Evolutionary conservation across 1,284 basidiomycete species (phyloP), one percentile per base, ranked within the genome.

Genomic region (Cystobasidiaceae sp.): DNA sequence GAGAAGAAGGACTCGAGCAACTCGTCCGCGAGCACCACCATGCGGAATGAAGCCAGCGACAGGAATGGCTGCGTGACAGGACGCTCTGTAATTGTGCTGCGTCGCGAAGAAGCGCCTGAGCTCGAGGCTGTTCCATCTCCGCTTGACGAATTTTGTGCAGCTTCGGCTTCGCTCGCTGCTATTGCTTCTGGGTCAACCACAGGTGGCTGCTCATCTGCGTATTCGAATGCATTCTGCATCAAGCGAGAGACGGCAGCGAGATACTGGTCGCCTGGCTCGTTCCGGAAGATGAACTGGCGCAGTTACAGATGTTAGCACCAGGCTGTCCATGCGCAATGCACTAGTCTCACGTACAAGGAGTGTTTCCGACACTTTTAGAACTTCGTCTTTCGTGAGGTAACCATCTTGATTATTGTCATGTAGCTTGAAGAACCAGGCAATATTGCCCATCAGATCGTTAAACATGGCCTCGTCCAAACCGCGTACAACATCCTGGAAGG

Each of bases 391-490:
- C 2, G 93, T 94, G 68, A 98, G 79, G 74, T 82, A 93, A 0
- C 92, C 92, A 74, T 97, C 93, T 70, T 90, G 92, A 76, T 97
- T 88, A 78, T 93, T 93, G 79, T 97, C 93, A 72, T 97, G 92
- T 55, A 98, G 77, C 70, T 89, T 88, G 79, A 98, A 97, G 79
- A 98, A 94, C 93, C 94, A 97, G 76, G 96, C 90, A 72, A 97
- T 97, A 73, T 90, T 94, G 68, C 93, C 90, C 91, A 97, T 96
- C 68, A 98, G 80, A 75, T 96, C 96, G 69, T 91, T 93, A 77
- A 91, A 90, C 85, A 97, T 90, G 62, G 97, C 88, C 13, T 86
- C 86, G 73, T 96, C 87, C 46, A 98, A 80, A 1, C 94, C 96
- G 39, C 82, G 83, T 6, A 98, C 87, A 28, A 98, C 81, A 75